Conservation (phyloP, 164 flowering plant species). For the Nelumbo lutea region DNA sequence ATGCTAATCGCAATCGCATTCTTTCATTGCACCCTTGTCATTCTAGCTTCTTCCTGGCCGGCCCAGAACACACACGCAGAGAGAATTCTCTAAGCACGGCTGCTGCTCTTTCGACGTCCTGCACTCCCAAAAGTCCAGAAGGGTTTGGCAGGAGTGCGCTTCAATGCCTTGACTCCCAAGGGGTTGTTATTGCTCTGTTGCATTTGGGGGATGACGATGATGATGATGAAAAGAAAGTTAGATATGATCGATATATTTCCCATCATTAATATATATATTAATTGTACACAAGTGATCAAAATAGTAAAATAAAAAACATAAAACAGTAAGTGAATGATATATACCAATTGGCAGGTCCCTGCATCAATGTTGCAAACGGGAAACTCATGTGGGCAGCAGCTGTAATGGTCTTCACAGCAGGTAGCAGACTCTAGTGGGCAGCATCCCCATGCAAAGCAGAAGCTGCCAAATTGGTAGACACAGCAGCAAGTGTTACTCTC, state of each 20-base stretch:
- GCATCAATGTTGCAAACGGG: slow-evolving; percentile 55
- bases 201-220: background rate
- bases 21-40: background rate
- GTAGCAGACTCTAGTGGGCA: slow-evolving; percentile 81
- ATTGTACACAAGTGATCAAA: too few relatives aligned
- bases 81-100: slow-evolving; percentile 28
- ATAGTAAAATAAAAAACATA: too few relatives aligned
- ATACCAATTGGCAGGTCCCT: slow-evolving; percentile 61
- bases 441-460: slow-evolving; percentile 84
- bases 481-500: slow-evolving; percentile 79
- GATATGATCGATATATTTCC: too few relatives aligned
- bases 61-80: background rate
- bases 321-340: background rate
- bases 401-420: slow-evolving; percentile 66
- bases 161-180: slow-evolving; percentile 60
- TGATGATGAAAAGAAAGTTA: too few relatives aligned
- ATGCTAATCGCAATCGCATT: background rate
- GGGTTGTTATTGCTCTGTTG: slow-evolving; percentile 67
- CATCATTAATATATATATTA: too few relatives aligned
- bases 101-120: slow-evolving; percentile 11
- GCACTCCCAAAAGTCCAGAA: slow-evolving; percentile 23
- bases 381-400: slow-evolving; percentile 82
- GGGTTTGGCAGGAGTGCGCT: slow-evolving; percentile 61
- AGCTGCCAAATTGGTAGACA: slow-evolving; percentile 36
- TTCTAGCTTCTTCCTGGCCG: background rate